phyloP scores from a whole-genome alignment of 192 early-diverging fungal genomes.

The Entomortierella lignicola region DNA sequence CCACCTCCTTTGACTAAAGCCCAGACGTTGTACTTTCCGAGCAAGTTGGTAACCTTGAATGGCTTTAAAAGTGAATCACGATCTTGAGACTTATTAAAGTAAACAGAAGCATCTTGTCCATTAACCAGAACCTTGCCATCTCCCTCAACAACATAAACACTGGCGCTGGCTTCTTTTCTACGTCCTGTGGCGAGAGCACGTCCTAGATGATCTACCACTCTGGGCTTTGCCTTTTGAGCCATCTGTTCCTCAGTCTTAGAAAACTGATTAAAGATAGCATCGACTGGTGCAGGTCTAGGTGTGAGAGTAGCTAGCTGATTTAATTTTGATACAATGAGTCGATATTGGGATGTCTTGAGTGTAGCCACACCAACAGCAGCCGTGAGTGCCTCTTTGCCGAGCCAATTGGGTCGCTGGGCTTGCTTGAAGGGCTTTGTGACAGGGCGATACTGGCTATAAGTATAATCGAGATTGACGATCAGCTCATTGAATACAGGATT shows the following conservation, averaged over 20 bases:
- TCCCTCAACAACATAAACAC: constrained; percentile 78
- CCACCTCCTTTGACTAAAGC: constrained; percentile 83
- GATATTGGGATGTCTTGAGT: constrained; percentile 65
- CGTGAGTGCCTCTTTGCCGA: constrained; percentile 51
- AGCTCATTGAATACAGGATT: constrained; percentile 84
- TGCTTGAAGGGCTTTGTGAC: constrained; percentile 25
- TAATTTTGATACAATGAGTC: constrained; percentile 60
- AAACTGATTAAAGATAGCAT: constrained; percentile 40
- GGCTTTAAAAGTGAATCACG: constrained; percentile 80
- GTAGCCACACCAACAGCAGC: constrained; percentile 58
- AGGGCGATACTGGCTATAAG: constrained; percentile 54
- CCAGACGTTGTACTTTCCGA: constrained; percentile 91
- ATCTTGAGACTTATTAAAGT: constrained; percentile 78
- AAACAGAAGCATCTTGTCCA: constrained; percentile 74
- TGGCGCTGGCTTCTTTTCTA: constrained; percentile 85
- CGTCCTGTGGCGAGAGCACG: constrained; percentile 79
- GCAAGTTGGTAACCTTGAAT: constrained; percentile 69
- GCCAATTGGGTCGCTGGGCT: constrained; percentile 45
- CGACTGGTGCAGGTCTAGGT: constrained; percentile 49
- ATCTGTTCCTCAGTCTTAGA: constrained; percentile 50
- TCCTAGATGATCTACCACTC: constrained; percentile 74
- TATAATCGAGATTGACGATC: constrained; percentile 73
- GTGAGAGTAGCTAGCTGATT: constrained; percentile 57
- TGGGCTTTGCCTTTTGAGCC: constrained; percentile 48
- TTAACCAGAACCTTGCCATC: constrained; percentile 82